Conservation (phyloP, 345 rosid species). For the Brassica cretica region DNA sequence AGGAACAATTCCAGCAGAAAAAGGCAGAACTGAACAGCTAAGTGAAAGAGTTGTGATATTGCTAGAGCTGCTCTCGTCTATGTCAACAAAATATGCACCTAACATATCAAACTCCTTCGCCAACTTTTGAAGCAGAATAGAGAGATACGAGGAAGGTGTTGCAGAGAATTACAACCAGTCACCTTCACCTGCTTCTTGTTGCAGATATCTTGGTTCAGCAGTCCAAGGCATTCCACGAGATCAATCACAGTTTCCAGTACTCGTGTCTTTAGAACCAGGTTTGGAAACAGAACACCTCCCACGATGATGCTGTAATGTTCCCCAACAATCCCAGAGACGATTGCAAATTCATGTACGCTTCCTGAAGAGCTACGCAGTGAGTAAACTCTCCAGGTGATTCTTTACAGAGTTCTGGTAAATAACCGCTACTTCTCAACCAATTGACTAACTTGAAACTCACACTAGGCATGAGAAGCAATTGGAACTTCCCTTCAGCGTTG, state of each 20-base stretch:
- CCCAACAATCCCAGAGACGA: slow-evolving; percentile 54
- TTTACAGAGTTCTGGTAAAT: slow-evolving; percentile 33
- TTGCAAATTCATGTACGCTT: slow-evolving; percentile 43
- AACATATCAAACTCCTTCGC: slow-evolving; percentile 72
- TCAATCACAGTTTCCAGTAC: slow-evolving; percentile 53
- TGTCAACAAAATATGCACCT: slow-evolving; percentile 54
- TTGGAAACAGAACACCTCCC: slow-evolving; percentile 59
- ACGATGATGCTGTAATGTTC: slow-evolving; percentile 25
- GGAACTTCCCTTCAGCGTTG: slow-evolving; percentile 61
- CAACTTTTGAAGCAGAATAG: slow-evolving; percentile 46
- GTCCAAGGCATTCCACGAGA: slow-evolving; percentile 38
- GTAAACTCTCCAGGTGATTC: slow-evolving; percentile 31
- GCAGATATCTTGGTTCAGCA: slow-evolving; percentile 34
- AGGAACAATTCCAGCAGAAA: slow-evolving; percentile 58
- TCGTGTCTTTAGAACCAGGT: slow-evolving; percentile 57
- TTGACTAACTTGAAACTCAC: slow-evolving; percentile 37
- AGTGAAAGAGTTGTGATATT: slow-evolving; percentile 57
- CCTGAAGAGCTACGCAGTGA: slow-evolving; percentile 45
- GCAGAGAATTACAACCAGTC: slow-evolving; percentile 37
- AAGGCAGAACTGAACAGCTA: slow-evolving; percentile 65
- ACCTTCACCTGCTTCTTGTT: slow-evolving; percentile 30
- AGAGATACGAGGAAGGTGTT: slow-evolving; percentile 49
- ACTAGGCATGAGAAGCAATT: slow-evolving; percentile 48
- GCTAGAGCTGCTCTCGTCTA: slow-evolving; percentile 58
- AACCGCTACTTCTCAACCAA: slow-evolving; percentile 40